Evolutionary conservation across 148 eudicot genomes (phyloP), one percentile per base, ranked within the genome.

Genomic region (Nyssa sinensis): DNA sequence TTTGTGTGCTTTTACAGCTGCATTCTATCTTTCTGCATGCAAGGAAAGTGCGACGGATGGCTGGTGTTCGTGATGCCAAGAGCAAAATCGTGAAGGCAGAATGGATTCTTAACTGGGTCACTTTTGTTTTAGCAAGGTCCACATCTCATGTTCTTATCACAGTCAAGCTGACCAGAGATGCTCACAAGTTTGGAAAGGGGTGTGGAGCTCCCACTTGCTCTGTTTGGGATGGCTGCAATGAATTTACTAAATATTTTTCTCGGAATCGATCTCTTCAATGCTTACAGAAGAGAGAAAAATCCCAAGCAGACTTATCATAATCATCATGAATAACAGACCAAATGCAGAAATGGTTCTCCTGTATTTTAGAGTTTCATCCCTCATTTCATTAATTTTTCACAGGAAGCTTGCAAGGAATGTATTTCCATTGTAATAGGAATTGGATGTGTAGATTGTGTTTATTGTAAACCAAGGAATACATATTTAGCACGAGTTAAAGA

Each of bases 221-320:
- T 89, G 47, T 80, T 87, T 70, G 97, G 97, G 37, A 90, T 94
- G 98, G 81, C 83, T 9, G 93, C 89, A 31, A 90, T 92, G 96
- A 94, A 94, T 81, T 66, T 82, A 30, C 89, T 92, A 30, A 95
- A 95, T 70, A 62, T 89, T 30, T 87, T 84, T 31, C 96, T 94
- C 13, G 96, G 90, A 4, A 71, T 89, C 23, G 97, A 94, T 85
- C 90, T 94, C 67, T 70, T 88, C 5, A 79, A 78, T 13, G 97
- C 95, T 62, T 88, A 41, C 65, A 79, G 74, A 67, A 89, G 83
- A 71, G 98, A 93, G 60, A 78, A 0, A n/a, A 76, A 70, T 57
- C 76, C 85, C 24, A 77, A 59, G 59, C 73, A 61, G 27, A 61
- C 58, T 60, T 73, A 37, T 66, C 81, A 58, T 12, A 69, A 62